These are phyloP conservation scores for Pleurotus citrinopileatus DNA, from an alignment of 768 basidiomycete genomes.

Conservation along the genomic window DNA sequence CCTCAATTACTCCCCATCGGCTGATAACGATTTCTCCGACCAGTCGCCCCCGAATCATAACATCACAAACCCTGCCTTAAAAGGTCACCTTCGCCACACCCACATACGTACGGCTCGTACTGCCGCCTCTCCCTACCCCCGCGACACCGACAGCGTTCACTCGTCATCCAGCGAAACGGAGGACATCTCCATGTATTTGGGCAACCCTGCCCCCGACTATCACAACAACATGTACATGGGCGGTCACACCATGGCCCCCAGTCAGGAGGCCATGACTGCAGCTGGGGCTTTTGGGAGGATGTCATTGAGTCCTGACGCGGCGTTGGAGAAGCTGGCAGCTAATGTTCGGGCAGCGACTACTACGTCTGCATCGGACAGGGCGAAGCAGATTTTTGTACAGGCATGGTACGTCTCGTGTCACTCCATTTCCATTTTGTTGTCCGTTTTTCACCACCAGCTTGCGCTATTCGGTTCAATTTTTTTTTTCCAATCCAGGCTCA, in stretches of 20 bases:
- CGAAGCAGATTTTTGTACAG: slow-evolving; percentile 91
- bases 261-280: slow-evolving; percentile 57
- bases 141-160: slow-evolving; percentile 83
- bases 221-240: slow-evolving; percentile 56
- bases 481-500: slow-evolving; percentile 61
- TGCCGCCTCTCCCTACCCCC: slow-evolving; percentile 81
- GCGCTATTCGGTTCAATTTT: slow-evolving; percentile 1
- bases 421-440: slow-evolving; percentile 14
- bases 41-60: slow-evolving; percentile 78
- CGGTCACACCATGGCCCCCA: slow-evolving; percentile 43
- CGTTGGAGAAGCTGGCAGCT: slow-evolving; percentile 81
- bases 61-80: slow-evolving; percentile 71
- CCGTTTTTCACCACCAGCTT: slow-evolving; percentile 11
- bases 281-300: slow-evolving; percentile 76
- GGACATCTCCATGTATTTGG: slow-evolving; percentile 72
- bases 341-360: slow-evolving; percentile 88
- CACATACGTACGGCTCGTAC: slow-evolving; percentile 74
- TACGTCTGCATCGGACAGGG: slow-evolving; percentile 86
- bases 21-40: slow-evolving; percentile 27
- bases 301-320: slow-evolving; percentile 73
- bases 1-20: slow-evolving; percentile 12
- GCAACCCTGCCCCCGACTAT: slow-evolving; percentile 56
- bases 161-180: slow-evolving; percentile 90
- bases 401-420: slow-evolving; percentile 67
- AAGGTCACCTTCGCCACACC: slow-evolving; percentile 70